Conservation (phyloP, 176 grass and related monocot genomes). For the Poa annua region DNA sequence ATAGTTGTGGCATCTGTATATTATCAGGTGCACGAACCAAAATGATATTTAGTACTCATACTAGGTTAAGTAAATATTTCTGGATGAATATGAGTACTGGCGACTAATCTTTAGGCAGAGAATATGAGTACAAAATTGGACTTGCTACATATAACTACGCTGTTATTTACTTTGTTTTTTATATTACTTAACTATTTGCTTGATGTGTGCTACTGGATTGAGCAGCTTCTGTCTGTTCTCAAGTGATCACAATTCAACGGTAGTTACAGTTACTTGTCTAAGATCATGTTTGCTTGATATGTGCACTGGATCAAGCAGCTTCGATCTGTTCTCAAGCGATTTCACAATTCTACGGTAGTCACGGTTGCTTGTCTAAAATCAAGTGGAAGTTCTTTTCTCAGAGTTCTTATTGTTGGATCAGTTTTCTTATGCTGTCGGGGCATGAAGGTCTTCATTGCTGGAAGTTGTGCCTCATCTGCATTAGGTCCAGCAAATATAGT, state of each 20-base stretch:
- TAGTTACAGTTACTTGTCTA: not conserved
- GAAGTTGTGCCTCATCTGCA: not conserved
- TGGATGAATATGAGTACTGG: not conserved
- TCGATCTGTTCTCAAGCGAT: constrained; percentile 5
- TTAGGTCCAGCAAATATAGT: constrained; percentile 26
- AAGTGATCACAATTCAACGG: not conserved
- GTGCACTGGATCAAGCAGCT: constrained; percentile 38
- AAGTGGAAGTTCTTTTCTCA: not conserved
- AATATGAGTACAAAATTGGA: not conserved
- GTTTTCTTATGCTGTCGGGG: not conserved
- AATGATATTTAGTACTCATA: not conserved
- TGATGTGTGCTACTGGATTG: constrained; percentile 27
- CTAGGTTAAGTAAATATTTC: not conserved
- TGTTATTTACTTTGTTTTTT: not conserved
- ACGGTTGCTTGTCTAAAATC: not conserved
- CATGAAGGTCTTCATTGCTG: not conserved
- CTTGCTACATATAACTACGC: not conserved
- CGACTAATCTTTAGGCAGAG: not conserved
- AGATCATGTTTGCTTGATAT: not conserved
- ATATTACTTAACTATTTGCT: not conserved
- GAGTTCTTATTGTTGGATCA: not conserved
- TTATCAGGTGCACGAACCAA: not conserved
- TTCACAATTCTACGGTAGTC: not conserved
- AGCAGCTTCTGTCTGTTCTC: constrained; percentile 35
- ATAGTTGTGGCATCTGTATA: not conserved